Percentiles rank a stretch among this genome's conserved stretches.
Evolutionary conservation across 192 early-diverging fungal species (phyloP).

Genomic region (Umbelopsis vinacea): DNA sequence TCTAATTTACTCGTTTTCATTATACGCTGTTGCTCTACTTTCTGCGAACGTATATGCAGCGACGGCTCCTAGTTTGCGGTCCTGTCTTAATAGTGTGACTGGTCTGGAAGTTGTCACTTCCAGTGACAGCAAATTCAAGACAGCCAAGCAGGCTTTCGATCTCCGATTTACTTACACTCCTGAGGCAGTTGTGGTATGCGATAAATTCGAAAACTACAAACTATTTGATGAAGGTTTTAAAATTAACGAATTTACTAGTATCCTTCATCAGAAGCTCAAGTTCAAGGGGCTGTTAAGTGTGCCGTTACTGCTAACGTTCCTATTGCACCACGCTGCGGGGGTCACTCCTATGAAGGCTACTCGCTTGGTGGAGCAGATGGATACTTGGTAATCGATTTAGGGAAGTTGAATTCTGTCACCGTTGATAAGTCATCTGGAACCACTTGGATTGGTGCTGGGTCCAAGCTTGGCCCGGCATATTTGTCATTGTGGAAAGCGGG

Average conservation of each 20-base stretch:
- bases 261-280: constrained; percentile 2
- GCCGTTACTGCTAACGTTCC: constrained; percentile 32
- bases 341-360: constrained; percentile 64
- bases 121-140: background rate
- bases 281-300: constrained; percentile 37
- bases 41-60: background rate
- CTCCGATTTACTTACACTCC: constrained; percentile 12
- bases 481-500: constrained; percentile 28
- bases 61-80: background rate
- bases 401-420: constrained; percentile 32
- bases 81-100: background rate
- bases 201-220: background rate
- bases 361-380: constrained; percentile 49
- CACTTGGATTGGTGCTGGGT: constrained; percentile 54
- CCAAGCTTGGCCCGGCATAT: constrained; percentile 60
- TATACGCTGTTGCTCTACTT: background rate
- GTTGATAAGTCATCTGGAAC: constrained; percentile 35
- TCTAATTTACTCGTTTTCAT: no score
- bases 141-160: background rate
- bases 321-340: constrained; percentile 50
- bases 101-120: background rate
- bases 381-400: constrained; percentile 56
- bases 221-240: background rate
- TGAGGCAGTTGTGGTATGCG: background rate
- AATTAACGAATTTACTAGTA: background rate